Conservation (phyloP, 306 rosid species). For the Inga oerstediana region DNA sequence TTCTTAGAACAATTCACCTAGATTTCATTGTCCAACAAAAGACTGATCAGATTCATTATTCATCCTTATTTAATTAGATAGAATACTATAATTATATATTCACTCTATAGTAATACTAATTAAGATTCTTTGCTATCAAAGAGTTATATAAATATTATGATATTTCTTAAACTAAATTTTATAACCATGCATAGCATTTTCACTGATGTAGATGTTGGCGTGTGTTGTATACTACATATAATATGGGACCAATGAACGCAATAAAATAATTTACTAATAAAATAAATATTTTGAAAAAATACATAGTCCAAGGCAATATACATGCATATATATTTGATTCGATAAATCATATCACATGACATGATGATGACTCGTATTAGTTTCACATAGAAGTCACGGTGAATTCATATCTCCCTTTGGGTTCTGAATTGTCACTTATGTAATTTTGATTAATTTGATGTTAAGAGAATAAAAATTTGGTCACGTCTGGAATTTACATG, state of each 20-base stretch:
- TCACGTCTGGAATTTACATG: too few species aligned
- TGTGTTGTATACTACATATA: neutral
- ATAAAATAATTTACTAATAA: too few species aligned
- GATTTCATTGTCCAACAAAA: neutral
- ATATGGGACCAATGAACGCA: neutral
- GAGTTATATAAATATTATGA: neutral
- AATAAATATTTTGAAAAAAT: too few species aligned
- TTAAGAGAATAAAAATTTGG: too few species aligned
- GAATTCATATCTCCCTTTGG: too few species aligned
- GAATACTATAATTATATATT: neutral
- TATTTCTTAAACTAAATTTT: neutral
- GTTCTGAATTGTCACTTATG: too few species aligned
- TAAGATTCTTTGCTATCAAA: neutral
- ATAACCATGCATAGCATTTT: neutral
- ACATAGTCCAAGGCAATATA: too few species aligned
- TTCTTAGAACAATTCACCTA: neutral
- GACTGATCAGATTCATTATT: neutral
- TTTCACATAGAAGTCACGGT: neutral
- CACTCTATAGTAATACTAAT: neutral
- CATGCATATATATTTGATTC: too few species aligned
- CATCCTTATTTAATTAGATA: neutral
- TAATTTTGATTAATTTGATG: too few species aligned
- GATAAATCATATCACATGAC: too few species aligned
- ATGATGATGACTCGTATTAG: too few species aligned
- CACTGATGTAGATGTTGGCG: neutral